A percentile compares a stretch with the other conserved stretches of the same genome.
Conservation (phyloP, 192 early-diverging fungal genomes). For the Paraglomus brasilianum region DNA sequence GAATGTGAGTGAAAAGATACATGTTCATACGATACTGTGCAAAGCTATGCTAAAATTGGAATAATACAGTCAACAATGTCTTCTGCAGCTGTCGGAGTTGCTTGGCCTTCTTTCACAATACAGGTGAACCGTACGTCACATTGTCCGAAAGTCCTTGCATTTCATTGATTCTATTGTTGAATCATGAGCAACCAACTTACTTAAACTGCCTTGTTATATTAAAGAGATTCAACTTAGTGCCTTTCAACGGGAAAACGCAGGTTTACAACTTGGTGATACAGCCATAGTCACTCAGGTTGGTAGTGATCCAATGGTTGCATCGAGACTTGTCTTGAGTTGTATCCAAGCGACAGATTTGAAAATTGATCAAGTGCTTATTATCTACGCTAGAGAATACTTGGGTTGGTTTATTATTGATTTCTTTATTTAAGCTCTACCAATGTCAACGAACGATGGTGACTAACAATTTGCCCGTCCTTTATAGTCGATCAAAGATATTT, state of each 20-base stretch:
- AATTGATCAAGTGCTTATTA: slow-evolving; percentile 48
- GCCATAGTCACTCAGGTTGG: slow-evolving; percentile 36
- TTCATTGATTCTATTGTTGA: not conserved
- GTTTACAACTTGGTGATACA: slow-evolving; percentile 48
- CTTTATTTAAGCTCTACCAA: slow-evolving; percentile 6
- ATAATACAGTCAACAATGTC: slow-evolving; percentile 3
- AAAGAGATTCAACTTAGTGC: slow-evolving; percentile 52
- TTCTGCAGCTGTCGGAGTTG: slow-evolving; percentile 42
- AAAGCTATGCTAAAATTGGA: not conserved
- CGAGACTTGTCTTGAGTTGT: slow-evolving; percentile 44
- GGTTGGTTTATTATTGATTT: slow-evolving; percentile 40
- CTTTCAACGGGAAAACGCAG: slow-evolving; percentile 45
- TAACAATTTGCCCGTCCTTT: not conserved
- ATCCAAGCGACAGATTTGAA: slow-evolving; percentile 37
- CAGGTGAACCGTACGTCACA: slow-evolving; percentile 39
- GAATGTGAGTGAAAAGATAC: not conserved
- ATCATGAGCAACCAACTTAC: not conserved
- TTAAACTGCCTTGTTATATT: not conserved
- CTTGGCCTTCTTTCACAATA: slow-evolving; percentile 56
- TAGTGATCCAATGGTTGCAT: slow-evolving; percentile 37
- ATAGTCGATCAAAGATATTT: slow-evolving; percentile 63
- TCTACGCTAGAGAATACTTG: slow-evolving; percentile 62
- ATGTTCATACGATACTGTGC: not conserved
- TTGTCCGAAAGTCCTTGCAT: not conserved
- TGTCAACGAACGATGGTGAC: not conserved